Evolutionary conservation across 768 basidiomycete genomes (phyloP), one percentile per base, ranked within the genome.

Genomic region (Steccherinum ochraceum): DNA sequence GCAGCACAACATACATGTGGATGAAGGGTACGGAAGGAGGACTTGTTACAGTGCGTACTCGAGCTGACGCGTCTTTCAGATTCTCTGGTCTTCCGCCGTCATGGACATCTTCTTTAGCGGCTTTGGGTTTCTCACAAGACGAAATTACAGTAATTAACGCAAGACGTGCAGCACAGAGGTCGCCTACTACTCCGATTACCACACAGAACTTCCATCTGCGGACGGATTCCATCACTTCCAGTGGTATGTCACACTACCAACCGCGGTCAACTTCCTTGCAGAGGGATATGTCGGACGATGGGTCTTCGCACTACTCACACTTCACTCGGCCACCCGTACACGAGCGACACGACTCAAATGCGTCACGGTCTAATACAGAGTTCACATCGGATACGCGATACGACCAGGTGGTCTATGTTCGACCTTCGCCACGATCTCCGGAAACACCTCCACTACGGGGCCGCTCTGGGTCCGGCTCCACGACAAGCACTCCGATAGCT

Each of bases 1-100:
- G 24, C 55, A 87, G 85, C 86, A 89, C 61, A 77, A 89, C 59
- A 79, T 89, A 26, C 86, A 89, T 60, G 86, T 89, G 24, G 84
- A 89, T 64, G 86, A 88, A 67, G 81, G 72, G 81, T 85, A 56
- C 50, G 77, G 26, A 41, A 51, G n/a, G 45, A 12, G 21, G 27
- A 23, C 3, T 16, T 42, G 43, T 43, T 43, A 18, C 19, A 11
- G 41, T n/a, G 16, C 7, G 44, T 49, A 24, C n/a, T n/a, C 44
- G 24, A 40, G 23, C 44, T 49, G 5, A 39, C 48, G 18, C 41
- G 11, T 24, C 19, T 12, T 53, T 30, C 49, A 84, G 82, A 23
- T 81, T 79, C 52, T 65, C 71, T 12, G 86, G 86, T 7, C 68
- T 89, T 12, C 87, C 87, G 1, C 85, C 87, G 0, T 84, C 86